Conservation (phyloP, 495 filamentous ascomycete genomes). For the Talaromyces trachyspermus region DNA sequence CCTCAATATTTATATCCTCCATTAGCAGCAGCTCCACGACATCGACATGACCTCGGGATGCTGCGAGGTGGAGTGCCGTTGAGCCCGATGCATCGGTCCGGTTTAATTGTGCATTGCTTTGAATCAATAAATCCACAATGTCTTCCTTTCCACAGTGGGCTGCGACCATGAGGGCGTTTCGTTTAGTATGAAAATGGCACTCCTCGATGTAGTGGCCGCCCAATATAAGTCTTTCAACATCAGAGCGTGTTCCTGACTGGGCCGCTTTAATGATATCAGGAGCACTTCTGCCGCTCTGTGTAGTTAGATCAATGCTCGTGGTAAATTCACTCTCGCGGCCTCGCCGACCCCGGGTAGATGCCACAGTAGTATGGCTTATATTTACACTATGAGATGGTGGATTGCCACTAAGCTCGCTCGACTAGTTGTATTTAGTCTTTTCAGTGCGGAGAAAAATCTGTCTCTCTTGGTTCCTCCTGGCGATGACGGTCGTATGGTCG, state of each 20-base stretch:
- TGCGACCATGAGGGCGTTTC: constrained; percentile 39
- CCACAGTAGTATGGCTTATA: neutral
- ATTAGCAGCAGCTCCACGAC: constrained; percentile 30
- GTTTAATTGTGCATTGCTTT: constrained; percentile 27
- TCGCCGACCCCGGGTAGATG: constrained; percentile 12
- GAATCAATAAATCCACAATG: constrained; percentile 34
- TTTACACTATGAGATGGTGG: neutral
- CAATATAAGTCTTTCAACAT: constrained; percentile 34
- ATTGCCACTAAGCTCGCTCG: constrained; percentile 8
- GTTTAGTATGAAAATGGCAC: constrained; percentile 24
- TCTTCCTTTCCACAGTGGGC: constrained; percentile 40
- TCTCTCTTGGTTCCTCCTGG: constrained; percentile 15
- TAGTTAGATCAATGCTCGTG: constrained; percentile 35
- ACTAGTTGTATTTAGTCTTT: constrained; percentile 18
- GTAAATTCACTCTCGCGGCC: constrained; percentile 19
- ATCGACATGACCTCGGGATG: constrained; percentile 31
- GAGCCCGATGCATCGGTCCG: constrained; percentile 25
- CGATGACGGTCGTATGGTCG: constrained; percentile 5
- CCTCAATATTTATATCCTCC: constrained; percentile 25
- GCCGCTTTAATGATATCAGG: constrained; percentile 35
- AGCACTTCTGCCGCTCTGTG: constrained; percentile 21
- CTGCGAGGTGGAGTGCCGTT: constrained; percentile 39
- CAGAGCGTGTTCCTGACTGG: constrained; percentile 29
- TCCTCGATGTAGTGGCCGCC: constrained; percentile 31
- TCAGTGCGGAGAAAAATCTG: constrained; percentile 18